Percentiles rank a stretch among this genome's conserved stretches.
Evolutionary conservation across 2,329 filamentous ascomycete species (phyloP).

Genomic region (Aspergillus udagawae): DNA sequence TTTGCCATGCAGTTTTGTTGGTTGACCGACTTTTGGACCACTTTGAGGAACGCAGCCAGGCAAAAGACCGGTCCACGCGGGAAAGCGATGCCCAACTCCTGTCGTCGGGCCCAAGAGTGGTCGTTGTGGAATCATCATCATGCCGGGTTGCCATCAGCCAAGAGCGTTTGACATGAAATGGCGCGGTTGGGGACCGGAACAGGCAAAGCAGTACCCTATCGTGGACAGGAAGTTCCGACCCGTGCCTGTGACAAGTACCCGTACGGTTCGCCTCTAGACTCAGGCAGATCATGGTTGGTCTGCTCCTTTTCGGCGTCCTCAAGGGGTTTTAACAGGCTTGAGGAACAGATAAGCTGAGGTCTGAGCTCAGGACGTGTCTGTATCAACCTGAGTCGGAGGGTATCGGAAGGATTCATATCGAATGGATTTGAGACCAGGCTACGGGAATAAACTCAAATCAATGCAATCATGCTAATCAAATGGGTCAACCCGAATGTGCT

Average conservation of each 20-base stretch:
- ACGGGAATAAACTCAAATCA: not conserved
- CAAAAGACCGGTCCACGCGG: slow-evolving; percentile 22
- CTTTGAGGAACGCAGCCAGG: slow-evolving; percentile 17
- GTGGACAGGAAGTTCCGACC: not conserved
- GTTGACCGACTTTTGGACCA: slow-evolving; percentile 35
- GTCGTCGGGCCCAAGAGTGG: slow-evolving; percentile 6
- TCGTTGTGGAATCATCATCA: not conserved
- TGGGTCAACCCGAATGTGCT: not conserved
- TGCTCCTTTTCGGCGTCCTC: slow-evolving; percentile 2
- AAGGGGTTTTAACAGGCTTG: slow-evolving; percentile 2
- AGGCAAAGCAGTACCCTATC: not conserved
- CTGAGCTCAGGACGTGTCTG: slow-evolving; percentile 1
- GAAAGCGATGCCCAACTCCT: slow-evolving; percentile 17
- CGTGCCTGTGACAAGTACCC: not conserved
- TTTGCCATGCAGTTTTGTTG: slow-evolving; percentile 22
- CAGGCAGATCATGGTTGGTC: not conserved
- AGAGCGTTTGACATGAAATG: not conserved
- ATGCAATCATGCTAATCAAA: not conserved
- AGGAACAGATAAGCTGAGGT: slow-evolving; percentile 1
- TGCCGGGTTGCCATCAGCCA: not conserved
- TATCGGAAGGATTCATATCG: not conserved
- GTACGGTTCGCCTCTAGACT: not conserved
- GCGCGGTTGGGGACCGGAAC: not conserved
- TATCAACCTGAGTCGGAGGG: not conserved
- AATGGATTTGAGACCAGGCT: not conserved